phyloP scores from a whole-genome alignment of 192 early-diverging fungal species.

The Backusella mclennaniae region DNA sequence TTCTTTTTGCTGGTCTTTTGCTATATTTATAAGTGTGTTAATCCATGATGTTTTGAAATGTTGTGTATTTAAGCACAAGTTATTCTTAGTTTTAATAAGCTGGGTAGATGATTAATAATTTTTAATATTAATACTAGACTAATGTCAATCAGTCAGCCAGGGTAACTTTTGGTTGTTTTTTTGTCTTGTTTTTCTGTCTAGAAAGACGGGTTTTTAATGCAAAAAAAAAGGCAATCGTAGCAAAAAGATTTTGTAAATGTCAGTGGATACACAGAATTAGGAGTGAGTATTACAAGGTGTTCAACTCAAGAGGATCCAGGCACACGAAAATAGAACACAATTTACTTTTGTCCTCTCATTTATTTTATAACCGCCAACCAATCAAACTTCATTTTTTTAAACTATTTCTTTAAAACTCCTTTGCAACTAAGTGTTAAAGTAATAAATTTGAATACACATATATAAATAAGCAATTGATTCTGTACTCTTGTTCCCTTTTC shows the following conservation, averaged over 20 bases:
- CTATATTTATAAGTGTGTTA: background rate
- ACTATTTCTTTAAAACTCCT: background rate
- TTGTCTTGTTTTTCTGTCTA: background rate
- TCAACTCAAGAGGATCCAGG: conserved; percentile 5
- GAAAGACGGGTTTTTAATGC: background rate
- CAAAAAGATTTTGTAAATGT: background rate
- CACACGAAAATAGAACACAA: conserved; percentile 7
- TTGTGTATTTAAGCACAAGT: background rate
- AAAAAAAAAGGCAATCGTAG: background rate
- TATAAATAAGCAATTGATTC: background rate
- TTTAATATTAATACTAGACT: background rate
- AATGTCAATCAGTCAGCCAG: background rate
- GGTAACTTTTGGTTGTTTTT: background rate
- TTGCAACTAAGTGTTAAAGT: background rate
- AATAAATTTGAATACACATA: background rate
- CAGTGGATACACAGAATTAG: conserved; percentile 10
- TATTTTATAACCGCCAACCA: conserved; percentile 8
- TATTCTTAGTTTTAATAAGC: background rate
- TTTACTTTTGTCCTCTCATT: conserved; percentile 3
- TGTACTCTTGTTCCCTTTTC: conserved; percentile 2
- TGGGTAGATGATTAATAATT: background rate
- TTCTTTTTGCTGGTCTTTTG: background rate
- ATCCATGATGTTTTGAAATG: background rate
- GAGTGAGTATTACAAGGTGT: background rate
- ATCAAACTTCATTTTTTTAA: background rate